Evolutionary conservation across 345 rosid genomes (phyloP), one percentile per base, ranked within the genome.

Genomic region (Limnanthes douglasii): DNA sequence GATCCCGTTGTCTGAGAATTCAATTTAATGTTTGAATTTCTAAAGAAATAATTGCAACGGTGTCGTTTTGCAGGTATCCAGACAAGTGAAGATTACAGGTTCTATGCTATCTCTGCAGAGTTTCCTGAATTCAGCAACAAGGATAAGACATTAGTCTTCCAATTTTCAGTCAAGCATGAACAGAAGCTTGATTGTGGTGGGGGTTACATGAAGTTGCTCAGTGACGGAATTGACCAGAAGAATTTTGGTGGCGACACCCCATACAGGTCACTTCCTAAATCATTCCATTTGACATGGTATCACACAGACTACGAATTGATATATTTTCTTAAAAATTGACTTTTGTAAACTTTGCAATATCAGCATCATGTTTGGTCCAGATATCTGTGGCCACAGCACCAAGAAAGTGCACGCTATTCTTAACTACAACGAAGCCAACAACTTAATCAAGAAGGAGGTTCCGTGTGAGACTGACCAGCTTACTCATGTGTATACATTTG

Each of bases 121-220:
- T 92, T 64, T 67, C 90, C 99, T 37, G 74, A 67, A 47, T 72
- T 85, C 62, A 92, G 85, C 51, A 92, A 75, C 78, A 92, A 92
- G 65, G 93, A 75, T 30, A 69, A 71, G 49, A 78, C 93, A 8
- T 60, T 92, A 2, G 99, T 85, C 51, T 92, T 92, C 72, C 99
- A 85, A 37, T 85, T 92, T 56, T 75, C 82, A 2, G 99, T 92
- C 51, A 92, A 90, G 80, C 99, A 92, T 35, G 99, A 92, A 50
- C 99, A 92, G 59, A 92, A 92, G 64, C 99, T 92, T 48, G 99
- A 92, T 59, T 92, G 99, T 59, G 99, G 99, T 56, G 99, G 99
- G 51, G 99, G 99, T 46, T 92, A 92, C 78, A 71, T 92, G 86
- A 92, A 92, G 78, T 60, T 92, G 59, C 77, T 92, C 26, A 85